Percentiles rank a stretch among this genome's conserved stretches.
Evolutionary conservation across 2,329 filamentous ascomycete species (phyloP).

Genomic region (Stagonosporopsis rhizophila): DNA sequence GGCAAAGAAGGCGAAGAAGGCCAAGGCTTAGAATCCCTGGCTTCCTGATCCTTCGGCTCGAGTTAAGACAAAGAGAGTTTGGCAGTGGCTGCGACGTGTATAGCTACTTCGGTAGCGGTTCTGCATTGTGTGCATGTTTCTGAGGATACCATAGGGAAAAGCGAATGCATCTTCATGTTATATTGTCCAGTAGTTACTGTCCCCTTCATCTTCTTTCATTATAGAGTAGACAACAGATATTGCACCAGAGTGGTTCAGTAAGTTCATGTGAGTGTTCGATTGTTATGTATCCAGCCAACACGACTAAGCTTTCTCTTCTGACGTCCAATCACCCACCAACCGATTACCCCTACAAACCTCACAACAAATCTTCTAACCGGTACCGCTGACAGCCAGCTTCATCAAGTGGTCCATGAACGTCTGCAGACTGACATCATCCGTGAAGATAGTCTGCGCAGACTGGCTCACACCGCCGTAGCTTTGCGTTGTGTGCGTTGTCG

Average conservation of each 20-base stretch:
- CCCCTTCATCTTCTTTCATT: background rate
- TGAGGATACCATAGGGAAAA: constrained; percentile 18
- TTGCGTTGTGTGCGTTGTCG: constrained; percentile 92
- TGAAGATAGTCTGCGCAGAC: constrained; percentile 97
- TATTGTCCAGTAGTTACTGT: background rate
- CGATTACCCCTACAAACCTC: background rate
- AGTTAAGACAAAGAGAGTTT: background rate
- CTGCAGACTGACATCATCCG: constrained; percentile 95
- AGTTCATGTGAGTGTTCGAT: constrained; percentile 1
- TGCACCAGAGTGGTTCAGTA: background rate
- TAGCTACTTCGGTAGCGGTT: background rate
- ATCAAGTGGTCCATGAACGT: constrained; percentile 99
- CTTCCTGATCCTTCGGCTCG: background rate
- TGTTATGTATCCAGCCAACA: constrained; percentile 1
- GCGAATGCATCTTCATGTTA: constrained; percentile 6
- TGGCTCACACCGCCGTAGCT: constrained; percentile 89
- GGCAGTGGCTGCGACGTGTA: constrained; percentile 1
- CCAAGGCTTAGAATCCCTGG: constrained; percentile 12
- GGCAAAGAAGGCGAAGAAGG: constrained; percentile 34
- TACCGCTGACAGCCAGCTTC: constrained; percentile 68
- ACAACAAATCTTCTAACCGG: constrained; percentile 29
- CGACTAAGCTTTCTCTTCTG: constrained; percentile 1
- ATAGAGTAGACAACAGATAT: background rate
- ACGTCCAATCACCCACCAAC: background rate
- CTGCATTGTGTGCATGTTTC: constrained; percentile 6